Base-by-base conservation (phyloP, 2,329 filamentous ascomycete species). In the Cytospora leucostoma region DNA sequence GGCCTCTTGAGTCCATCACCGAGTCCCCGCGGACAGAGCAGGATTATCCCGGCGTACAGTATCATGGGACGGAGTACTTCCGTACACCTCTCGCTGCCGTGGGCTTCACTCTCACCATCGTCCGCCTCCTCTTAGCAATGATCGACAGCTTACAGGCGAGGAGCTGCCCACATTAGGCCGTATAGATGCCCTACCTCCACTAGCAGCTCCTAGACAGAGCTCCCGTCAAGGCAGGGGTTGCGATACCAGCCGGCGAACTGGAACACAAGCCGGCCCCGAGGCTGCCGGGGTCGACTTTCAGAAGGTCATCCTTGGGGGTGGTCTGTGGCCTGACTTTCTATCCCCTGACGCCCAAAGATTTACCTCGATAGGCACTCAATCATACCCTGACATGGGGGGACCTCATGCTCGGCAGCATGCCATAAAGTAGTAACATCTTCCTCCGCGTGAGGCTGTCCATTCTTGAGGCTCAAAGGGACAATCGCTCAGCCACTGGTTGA, bases 181-280 rank as follows among this genome's bases (percentile, higher is more conserved):
- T 32, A 65, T 59, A 51, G 33, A 59, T 58, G 52, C 54, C 59
- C 62, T 58, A 44, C 56, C 51, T 56, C 59, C 58, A 56, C 58
- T 55, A 66, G 59, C 38, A 52, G 56, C 37, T 40, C n/a, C 62
- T 59, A 59, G 59, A 49, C 37, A 47, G 37, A 49, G 61, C 61
- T 61, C 38, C 53, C 56, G 50, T 49, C 50, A 37, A 27, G 35
- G 58, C 58, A 56, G 55, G 65, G 59, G 47, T 62, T 17, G 34
- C n/a, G 59, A 62, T 51, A 57, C 38, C 58, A 62, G 37, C 62
- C 52, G 65, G 59, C 65, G 58, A 66, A 66, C 65, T 66, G 65
- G 65, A 66, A 65, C 27, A 44, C 59, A 61, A 62, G 50, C 65
- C 62, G 62, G 62, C 38, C 59, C 59, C 33, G 65, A 56, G 52